Conservation (phyloP, 176 grass and related monocot genomes). For the Oryza nivara region DNA sequence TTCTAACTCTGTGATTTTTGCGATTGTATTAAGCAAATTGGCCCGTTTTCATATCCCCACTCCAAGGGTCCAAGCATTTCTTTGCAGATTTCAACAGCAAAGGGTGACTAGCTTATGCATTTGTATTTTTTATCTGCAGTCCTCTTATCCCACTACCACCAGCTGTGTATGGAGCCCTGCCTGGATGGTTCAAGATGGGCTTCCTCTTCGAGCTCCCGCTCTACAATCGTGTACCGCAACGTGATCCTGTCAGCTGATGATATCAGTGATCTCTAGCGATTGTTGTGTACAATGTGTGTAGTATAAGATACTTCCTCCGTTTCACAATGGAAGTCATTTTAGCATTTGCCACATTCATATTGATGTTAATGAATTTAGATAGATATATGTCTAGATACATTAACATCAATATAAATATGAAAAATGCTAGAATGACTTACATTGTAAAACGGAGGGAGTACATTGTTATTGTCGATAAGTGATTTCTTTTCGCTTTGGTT, state of each 20-base stretch:
- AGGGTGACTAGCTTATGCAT: background rate
- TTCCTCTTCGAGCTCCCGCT: constrained; percentile 91
- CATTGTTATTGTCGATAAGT: background rate
- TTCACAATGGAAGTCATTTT: too few species aligned
- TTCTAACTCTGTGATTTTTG: too few species aligned
- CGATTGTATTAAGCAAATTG: background rate
- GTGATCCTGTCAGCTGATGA: constrained; percentile 37
- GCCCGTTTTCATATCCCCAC: background rate
- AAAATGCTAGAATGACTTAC: too few species aligned
- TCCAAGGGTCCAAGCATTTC: background rate
- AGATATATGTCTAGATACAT: too few species aligned
- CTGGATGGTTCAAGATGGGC: constrained; percentile 80
- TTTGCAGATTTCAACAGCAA: constrained; percentile 21
- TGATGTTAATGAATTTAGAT: too few species aligned
- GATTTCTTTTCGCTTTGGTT: constrained; percentile 25
- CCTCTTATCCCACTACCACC: constrained; percentile 88
- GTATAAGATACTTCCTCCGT: background rate
- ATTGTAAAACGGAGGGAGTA: too few species aligned
- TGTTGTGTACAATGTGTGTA: constrained; percentile 31
- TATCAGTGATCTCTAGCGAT: background rate
- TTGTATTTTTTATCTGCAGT: constrained; percentile 47
- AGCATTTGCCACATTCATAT: too few species aligned
- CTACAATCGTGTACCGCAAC: constrained; percentile 64
- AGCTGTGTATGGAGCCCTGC: constrained; percentile 65
- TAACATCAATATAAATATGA: too few species aligned